Evolutionary conservation across 345 rosid genomes (phyloP), one percentile per base, ranked within the genome.

Genomic region (Triadica sebifera): DNA sequence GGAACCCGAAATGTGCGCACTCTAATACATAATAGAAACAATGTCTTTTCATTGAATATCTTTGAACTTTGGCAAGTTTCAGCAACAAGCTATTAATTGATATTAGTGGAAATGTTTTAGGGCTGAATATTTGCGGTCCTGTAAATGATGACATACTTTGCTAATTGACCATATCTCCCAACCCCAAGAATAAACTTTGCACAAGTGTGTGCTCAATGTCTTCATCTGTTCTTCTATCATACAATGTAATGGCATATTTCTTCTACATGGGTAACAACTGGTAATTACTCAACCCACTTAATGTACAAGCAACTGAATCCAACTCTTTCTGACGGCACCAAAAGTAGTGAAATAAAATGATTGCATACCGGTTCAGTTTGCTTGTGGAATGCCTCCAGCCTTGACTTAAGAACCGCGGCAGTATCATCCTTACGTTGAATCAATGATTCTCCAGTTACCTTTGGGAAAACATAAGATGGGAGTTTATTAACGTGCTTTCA

Each of bases 361-460:
- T 50, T 52, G 66, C 75, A 70, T 86, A 94, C 97, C 4, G 97
- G 97, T 78, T 91, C 89, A 12, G 98, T 94, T 82, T 92, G 97
- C 86, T 76, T 86, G 88, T 94, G 97, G 77, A 92, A 94, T 65
- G 93, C 88, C 74, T 89, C 93, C 62, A 94, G 93, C 83, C 98
- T 89, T 47, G 95, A 91, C 79, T 76, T 92, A n/a, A 94, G 93
- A 69, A 94, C 95, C 72, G 90, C 94, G 0, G 89, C 93, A 61
- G 91, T 91, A 76, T 94, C 98, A 70, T 94, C 98, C 82, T 91
- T 91, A 49, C 97, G 95, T 74, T 92, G 98, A 78, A 94, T 89
- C 86, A 91, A 80, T 57, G 93, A 90, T 69, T 92, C 98, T 77
- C 98, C 95, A 11, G 95, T 94, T 24, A 88, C 90, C 98, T 94